Percentiles rank a stretch among this genome's conserved stretches.
Conservation (phyloP, 768 basidiomycete species). For the Lactifluus rugatus region DNA sequence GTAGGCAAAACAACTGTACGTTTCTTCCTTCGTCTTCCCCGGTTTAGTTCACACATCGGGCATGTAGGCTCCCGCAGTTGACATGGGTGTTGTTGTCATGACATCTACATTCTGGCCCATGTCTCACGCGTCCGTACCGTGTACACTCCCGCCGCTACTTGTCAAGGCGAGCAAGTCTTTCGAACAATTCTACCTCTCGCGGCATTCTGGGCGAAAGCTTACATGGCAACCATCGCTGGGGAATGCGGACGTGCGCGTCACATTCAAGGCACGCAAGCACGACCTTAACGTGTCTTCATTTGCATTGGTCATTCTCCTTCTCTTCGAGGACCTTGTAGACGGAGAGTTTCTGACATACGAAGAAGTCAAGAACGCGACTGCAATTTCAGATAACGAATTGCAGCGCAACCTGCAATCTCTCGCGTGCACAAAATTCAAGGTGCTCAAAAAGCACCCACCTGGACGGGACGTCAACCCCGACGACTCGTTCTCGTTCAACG, state of each 20-base stretch:
- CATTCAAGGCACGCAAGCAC: conserved; percentile 71
- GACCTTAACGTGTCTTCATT: conserved; percentile 92
- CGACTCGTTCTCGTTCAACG: conserved; percentile 89
- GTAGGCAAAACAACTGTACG: conserved; percentile 54
- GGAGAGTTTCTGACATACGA: conserved; percentile 68
- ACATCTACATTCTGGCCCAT: conserved; percentile 97
- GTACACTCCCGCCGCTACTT: conserved; percentile 59
- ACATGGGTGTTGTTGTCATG: conserved; percentile 85
- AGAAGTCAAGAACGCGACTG: conserved; percentile 71
- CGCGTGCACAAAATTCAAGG: conserved; percentile 89
- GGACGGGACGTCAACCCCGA: conserved; percentile 66
- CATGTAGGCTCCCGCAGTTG: conserved; percentile 58
- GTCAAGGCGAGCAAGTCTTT: conserved; percentile 62
- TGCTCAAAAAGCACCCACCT: conserved; percentile 85
- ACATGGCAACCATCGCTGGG: conserved; percentile 90
- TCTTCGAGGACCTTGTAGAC: conserved; percentile 67
- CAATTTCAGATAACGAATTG: conserved; percentile 67
- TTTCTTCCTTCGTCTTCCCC: conserved; percentile 7
- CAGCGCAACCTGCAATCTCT: conserved; percentile 92
- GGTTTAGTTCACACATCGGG: conserved; percentile 6
- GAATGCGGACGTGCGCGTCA: conserved; percentile 77
- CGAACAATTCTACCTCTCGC: conserved; percentile 79
- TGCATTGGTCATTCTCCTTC: conserved; percentile 74
- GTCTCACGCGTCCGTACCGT: conserved; percentile 51
- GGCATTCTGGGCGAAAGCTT: conserved; percentile 82